These are phyloP conservation scores for Nicotiana otophora DNA, from an alignment of 257 asterid genomes.

Conservation along the genomic window DNA sequence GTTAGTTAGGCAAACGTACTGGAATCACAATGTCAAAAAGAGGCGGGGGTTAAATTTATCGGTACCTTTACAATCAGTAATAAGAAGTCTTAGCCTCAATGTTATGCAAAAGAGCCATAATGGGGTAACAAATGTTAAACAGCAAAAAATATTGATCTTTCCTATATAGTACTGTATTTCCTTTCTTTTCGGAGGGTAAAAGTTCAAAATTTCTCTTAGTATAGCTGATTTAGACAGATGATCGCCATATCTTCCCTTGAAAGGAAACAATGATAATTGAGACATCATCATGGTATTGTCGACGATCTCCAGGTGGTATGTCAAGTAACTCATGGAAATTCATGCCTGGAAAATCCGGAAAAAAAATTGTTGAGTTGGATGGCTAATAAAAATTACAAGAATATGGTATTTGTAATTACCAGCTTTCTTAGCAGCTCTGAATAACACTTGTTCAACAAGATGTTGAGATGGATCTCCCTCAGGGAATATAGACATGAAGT, in stretches of 20 bases:
- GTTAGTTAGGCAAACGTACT: too few species aligned
- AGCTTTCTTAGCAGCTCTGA: slow-evolving; percentile 89
- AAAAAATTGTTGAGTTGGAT: background rate
- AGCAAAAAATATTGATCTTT: background rate
- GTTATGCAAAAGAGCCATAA: background rate
- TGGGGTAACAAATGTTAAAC: background rate
- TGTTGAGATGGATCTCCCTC: slow-evolving; percentile 98
- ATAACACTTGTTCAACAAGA: slow-evolving; percentile 76
- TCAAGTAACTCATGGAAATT: slow-evolving; percentile 76
- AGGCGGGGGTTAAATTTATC: background rate
- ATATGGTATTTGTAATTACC: slow-evolving; percentile 31
- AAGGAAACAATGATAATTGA: slow-evolving; percentile 77
- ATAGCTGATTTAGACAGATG: slow-evolving; percentile 40
- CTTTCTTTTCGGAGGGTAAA: background rate
- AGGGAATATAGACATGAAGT: slow-evolving; percentile 65
- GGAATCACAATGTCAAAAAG: too few species aligned
- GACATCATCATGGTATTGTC: slow-evolving; percentile 87
- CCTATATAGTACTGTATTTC: background rate
- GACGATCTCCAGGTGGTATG: slow-evolving; percentile 78
- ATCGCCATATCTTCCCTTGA: slow-evolving; percentile 87
- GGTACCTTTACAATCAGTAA: slow-evolving; percentile 20
- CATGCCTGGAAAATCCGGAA: slow-evolving; percentile 44
- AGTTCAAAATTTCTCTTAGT: background rate
- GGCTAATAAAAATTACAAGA: too few species aligned
- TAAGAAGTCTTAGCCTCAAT: background rate